These are phyloP conservation scores for Thelonectria olida DNA, from an alignment of 2,329 filamentous ascomycete genomes.

Conservation along the genomic window DNA sequence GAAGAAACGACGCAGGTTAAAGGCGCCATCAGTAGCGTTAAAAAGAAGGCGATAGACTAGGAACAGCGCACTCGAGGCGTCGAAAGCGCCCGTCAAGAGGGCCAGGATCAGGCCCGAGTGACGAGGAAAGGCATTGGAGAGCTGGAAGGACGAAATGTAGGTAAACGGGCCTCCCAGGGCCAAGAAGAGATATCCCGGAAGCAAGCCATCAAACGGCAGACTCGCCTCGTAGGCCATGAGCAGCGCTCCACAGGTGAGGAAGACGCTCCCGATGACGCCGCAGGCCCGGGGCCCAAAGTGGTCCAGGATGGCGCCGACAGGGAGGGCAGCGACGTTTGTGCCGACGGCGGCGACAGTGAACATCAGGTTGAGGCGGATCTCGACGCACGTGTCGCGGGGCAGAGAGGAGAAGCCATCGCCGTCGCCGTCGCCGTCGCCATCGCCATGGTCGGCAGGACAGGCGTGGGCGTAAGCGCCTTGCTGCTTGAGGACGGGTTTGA, in stretches of 20 bases:
- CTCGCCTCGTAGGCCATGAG: slow-evolving; percentile 73
- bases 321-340: slow-evolving; percentile 87
- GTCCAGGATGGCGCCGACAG: slow-evolving; percentile 87
- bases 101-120: slow-evolving; percentile 83
- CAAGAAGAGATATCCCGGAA: slow-evolving; percentile 78
- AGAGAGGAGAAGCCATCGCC: slow-evolving; percentile 30
- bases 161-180: slow-evolving; percentile 83
- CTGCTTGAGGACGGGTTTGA: slow-evolving; percentile 81
- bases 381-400: slow-evolving; percentile 52
- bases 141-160: slow-evolving; percentile 85
- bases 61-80: slow-evolving; percentile 82
- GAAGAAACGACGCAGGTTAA: slow-evolving; percentile 77
- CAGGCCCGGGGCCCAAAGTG: slow-evolving; percentile 81
- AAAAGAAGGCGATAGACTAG: slow-evolving; percentile 78
- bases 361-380: slow-evolving; percentile 82
- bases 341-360: slow-evolving; percentile 90
- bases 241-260: slow-evolving; percentile 74
- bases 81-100: slow-evolving; percentile 82
- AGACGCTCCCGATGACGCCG: slow-evolving; percentile 73
- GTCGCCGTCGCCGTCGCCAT: slow-evolving; percentile 26
- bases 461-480: slow-evolving; percentile 76
- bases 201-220: slow-evolving; percentile 74
- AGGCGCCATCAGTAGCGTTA: slow-evolving; percentile 61
- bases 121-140: slow-evolving; percentile 83
- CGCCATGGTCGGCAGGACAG: too few relatives aligned